Conservation (phyloP, 1,284 basidiomycete genomes). For the Xerocomus tenax region DNA sequence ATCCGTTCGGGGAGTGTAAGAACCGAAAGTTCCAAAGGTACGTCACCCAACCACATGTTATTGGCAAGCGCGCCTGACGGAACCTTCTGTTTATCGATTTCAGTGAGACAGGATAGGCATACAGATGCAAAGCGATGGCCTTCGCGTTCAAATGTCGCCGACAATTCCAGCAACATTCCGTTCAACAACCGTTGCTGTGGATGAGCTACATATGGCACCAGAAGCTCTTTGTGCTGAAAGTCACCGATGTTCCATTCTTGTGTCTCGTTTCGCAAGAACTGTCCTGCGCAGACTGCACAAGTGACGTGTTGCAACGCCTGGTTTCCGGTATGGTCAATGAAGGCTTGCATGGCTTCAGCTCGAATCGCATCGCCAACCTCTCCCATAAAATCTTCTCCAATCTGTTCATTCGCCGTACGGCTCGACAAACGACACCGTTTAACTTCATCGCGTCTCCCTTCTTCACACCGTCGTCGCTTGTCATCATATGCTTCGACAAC, state of each 20-base stretch:
- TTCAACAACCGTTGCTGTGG: not conserved
- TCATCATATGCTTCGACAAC: no score
- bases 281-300: not conserved
- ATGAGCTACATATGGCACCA: not conserved
- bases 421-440: no score
- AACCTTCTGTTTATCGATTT: not conserved
- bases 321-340: no score
- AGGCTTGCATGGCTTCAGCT: no score
- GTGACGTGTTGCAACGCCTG: no score
- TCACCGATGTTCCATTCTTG: not conserved
- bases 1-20: not conserved
- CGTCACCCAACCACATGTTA: not conserved
- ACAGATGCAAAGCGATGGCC: not conserved
- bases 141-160: accelerated
- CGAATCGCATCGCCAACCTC: no score
- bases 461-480: no score
- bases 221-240: not conserved
- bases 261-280: not conserved
- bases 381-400: no score
- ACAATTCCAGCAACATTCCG: not conserved
- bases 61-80: not conserved
- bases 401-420: no score
- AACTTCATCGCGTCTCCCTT: no score
- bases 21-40: not conserved
- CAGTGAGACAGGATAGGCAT: not conserved